These are phyloP conservation scores for Moesziomyces sp. DNA, from an alignment of 1,284 basidiomycete species.

Conservation along the genomic window DNA sequence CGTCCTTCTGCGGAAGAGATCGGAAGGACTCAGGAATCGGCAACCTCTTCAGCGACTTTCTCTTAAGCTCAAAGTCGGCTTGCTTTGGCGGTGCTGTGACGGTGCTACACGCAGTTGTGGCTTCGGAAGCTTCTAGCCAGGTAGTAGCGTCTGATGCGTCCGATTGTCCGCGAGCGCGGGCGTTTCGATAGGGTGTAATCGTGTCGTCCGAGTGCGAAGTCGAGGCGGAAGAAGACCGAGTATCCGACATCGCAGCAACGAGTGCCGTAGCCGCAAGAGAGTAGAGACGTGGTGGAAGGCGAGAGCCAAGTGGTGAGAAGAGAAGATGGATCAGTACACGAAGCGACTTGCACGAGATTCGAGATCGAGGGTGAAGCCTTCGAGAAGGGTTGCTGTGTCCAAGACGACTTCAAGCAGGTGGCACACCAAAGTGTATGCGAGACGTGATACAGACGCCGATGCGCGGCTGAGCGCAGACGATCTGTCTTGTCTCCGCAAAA, in stretches of 20 bases:
- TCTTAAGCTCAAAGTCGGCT: background rate
- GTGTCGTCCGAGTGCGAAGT: conserved; percentile 8
- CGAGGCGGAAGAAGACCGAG: conserved; percentile 1
- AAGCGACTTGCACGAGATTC: background rate
- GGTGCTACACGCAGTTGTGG: conserved; percentile 3
- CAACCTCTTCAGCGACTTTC: conserved; percentile 8
- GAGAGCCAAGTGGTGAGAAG: background rate
- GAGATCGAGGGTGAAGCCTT: background rate
- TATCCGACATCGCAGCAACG: background rate
- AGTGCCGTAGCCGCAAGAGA: background rate
- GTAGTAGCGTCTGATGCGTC: background rate
- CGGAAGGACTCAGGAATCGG: conserved; percentile 5
- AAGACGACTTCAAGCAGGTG: too few relatives aligned
- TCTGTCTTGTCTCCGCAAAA: too few relatives aligned
- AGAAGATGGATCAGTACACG: background rate
- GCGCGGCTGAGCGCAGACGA: too few relatives aligned
- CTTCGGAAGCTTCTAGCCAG: conserved; percentile 2
- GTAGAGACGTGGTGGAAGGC: background rate
- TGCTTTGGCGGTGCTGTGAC: background rate
- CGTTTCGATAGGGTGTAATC: background rate
- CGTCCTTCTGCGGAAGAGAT: background rate
- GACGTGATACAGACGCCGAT: too few relatives aligned
- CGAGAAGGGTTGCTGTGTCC: background rate
- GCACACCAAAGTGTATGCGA: too few relatives aligned
- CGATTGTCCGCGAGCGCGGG: background rate